Percentiles rank a stretch among this genome's conserved stretches.
phyloP scores from a whole-genome alignment of 257 asterid genomes.

The Solanum neorickii region DNA sequence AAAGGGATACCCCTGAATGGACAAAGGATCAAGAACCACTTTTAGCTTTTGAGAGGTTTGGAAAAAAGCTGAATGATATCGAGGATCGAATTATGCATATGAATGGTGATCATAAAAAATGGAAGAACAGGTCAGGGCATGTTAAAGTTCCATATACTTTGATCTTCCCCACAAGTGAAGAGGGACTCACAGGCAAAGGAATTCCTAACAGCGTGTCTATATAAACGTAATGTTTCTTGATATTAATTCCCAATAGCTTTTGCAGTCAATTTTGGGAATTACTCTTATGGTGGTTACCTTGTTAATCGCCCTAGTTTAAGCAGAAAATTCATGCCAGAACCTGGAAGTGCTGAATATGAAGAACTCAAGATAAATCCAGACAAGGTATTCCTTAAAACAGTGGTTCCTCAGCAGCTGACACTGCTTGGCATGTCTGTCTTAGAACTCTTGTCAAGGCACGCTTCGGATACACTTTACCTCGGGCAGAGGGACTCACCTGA shows the following conservation, averaged over 20 bases:
- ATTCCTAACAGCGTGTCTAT: conserved; percentile 77
- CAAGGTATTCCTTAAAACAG: conserved; percentile 41
- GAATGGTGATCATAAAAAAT: conserved; percentile 20
- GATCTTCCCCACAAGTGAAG: conserved; percentile 41
- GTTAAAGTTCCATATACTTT: conserved; percentile 64
- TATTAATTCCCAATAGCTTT: neutral
- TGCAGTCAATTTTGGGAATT: conserved; percentile 61
- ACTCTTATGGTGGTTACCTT: conserved; percentile 57
- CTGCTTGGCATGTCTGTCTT: conserved; percentile 49
- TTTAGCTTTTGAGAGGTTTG: conserved; percentile 43
- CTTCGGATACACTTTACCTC: conserved; percentile 52
- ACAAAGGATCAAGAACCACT: conserved; percentile 40
- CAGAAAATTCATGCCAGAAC: conserved; percentile 54
- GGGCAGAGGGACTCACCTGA: conserved; percentile 52
- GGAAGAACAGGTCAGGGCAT: conserved; percentile 55
- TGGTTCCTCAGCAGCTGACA: conserved; percentile 39
- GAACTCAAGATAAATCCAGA: conserved; percentile 52
- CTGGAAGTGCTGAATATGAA: conserved; percentile 41
- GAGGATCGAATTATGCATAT: conserved; percentile 25
- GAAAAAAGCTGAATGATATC: conserved; percentile 29
- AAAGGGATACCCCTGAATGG: conserved; percentile 54
- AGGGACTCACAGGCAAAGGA: conserved; percentile 63
- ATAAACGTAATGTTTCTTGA: neutral
- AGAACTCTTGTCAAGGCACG: conserved; percentile 59
- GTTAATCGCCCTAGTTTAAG: conserved; percentile 57